Evolutionary conservation across 208 protist species (phyloP).

Genomic region (Naegleria gruberi): DNA sequence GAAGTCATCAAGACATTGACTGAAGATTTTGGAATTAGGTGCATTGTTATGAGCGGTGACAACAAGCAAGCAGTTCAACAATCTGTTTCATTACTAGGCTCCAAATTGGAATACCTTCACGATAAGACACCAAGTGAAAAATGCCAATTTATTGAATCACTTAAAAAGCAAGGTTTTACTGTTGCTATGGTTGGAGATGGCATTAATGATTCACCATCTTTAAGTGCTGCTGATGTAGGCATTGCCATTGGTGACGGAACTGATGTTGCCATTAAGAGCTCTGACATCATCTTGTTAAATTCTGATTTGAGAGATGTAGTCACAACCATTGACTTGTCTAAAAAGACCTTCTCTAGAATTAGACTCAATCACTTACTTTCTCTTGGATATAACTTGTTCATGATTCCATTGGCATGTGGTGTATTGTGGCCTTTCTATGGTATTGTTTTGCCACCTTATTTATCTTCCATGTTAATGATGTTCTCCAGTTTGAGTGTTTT

Average conservation of each 20-base stretch:
- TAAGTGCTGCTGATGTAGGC: constrained; percentile 66
- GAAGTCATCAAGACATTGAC: not conserved
- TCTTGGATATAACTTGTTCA: constrained; percentile 65
- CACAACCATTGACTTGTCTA: constrained; percentile 51
- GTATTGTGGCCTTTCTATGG: constrained; percentile 42
- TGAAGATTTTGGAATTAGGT: not conserved
- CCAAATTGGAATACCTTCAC: constrained; percentile 16
- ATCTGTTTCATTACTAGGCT: not conserved
- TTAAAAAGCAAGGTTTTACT: constrained; percentile 42
- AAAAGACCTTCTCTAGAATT: constrained; percentile 58
- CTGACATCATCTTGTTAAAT: constrained; percentile 62
- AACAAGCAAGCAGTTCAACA: not conserved
- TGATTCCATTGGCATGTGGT: constrained; percentile 68
- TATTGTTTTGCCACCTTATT: not conserved
- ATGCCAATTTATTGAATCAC: constrained; percentile 56
- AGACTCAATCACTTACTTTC: constrained; percentile 69
- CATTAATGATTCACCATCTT: constrained; percentile 65
- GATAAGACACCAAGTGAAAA: constrained; percentile 70
- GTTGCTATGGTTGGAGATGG: constrained; percentile 46
- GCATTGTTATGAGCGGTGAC: not conserved
- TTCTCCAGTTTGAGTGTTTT: not conserved
- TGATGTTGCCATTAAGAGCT: constrained; percentile 65
- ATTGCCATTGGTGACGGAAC: constrained; percentile 73
- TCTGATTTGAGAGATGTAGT: constrained; percentile 44
- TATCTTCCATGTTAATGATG: not conserved